Conservation (phyloP, 495 filamentous ascomycete species). For the Lophiostoma macrostomum region DNA sequence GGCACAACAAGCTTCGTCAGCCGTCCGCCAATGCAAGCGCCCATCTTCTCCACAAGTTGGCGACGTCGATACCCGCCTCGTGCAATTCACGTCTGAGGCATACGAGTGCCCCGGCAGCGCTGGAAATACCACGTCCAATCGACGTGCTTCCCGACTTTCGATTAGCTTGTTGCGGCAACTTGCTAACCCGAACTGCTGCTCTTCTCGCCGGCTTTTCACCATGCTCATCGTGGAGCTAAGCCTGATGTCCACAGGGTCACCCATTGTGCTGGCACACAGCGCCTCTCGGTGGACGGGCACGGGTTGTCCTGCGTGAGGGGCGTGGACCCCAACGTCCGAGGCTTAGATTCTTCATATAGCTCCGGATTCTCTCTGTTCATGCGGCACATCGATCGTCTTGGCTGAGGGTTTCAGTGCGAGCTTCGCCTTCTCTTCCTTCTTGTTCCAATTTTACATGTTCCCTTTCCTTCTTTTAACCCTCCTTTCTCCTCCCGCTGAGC, state of each 20-base stretch:
- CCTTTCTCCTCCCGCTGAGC: conserved; percentile 21
- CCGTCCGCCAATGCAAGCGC: conserved; percentile 5
- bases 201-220: no score
- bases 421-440: background rate
- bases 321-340: no score
- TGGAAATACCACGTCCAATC: no score
- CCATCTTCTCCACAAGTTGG: conserved; percentile 14
- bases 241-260: conserved; percentile 10
- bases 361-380: conserved; percentile 15
- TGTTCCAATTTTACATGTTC: background rate
- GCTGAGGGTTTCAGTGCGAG: conserved; percentile 26
- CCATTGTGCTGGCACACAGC: conserved; percentile 4
- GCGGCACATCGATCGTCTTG: conserved; percentile 18
- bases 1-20: background rate
- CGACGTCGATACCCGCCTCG: background rate
- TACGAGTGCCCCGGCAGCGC: no score
- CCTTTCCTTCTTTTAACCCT: conserved; percentile 12
- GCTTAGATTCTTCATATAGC: background rate
- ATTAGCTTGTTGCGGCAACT: no score
- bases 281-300: conserved; percentile 10
- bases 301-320: background rate
- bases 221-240: background rate
- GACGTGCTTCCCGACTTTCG: no score
- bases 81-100: conserved; percentile 20
- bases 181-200: no score